Conservation (phyloP, 768 basidiomycete genomes). For the Rhizopogon sp. region DNA sequence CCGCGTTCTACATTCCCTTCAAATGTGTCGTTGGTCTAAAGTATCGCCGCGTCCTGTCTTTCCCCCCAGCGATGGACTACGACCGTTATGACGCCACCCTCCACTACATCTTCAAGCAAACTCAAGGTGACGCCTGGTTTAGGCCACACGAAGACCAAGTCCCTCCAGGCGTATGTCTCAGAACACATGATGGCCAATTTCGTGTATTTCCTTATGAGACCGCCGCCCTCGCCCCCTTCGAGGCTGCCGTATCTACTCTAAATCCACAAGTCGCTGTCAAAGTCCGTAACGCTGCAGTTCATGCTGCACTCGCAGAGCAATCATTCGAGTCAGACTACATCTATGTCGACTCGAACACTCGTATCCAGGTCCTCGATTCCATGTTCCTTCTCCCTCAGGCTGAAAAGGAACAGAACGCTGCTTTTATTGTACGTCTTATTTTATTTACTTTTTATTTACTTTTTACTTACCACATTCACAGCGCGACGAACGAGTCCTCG, state of each 20-base stretch:
- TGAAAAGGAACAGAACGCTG: constrained; percentile 34
- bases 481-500: constrained; percentile 80
- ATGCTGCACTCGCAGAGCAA: constrained; percentile 44
- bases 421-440: constrained; percentile 66
- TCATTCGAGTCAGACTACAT: constrained; percentile 27
- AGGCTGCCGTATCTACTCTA: constrained; percentile 44
- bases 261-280: constrained; percentile 56
- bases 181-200: constrained; percentile 42
- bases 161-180: constrained; percentile 43
- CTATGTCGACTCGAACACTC: constrained; percentile 50
- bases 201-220: constrained; percentile 55
- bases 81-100: constrained; percentile 28
- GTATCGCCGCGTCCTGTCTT: not conserved
- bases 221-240: constrained; percentile 48
- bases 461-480: constrained; percentile 16
- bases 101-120: constrained; percentile 27
- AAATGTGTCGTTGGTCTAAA: not conserved
- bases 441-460: not conserved
- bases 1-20: not conserved
- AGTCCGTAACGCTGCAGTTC: constrained; percentile 43
- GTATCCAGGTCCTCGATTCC: constrained; percentile 81
- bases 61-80: constrained; percentile 22
- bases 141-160: constrained; percentile 45
- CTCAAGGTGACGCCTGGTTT: constrained; percentile 48
- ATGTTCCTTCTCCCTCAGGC: constrained; percentile 66